Evolutionary conservation across 2,329 filamentous ascomycete genomes (phyloP).

Genomic region (Tolypocladium amazonense): DNA sequence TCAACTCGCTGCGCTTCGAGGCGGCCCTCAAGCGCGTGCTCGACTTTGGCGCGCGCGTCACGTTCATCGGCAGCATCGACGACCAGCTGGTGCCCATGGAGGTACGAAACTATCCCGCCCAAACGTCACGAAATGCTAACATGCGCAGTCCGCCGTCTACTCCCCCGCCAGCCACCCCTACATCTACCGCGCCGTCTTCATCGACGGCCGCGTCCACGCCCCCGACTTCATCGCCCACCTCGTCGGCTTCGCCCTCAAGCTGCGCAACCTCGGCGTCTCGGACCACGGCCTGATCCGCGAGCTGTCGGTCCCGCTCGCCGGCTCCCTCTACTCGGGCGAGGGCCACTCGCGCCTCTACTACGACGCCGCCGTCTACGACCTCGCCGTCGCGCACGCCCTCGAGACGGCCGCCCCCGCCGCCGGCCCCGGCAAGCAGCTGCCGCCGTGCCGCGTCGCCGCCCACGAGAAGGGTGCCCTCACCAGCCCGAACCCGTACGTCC

Average conservation of each 20-base stretch:
- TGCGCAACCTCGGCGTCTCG: conserved; percentile 84
- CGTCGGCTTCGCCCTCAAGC: conserved; percentile 83
- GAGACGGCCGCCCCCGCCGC: conserved; percentile 46
- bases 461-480: conserved; percentile 15
- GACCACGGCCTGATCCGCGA: conserved; percentile 92
- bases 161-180: conserved; percentile 80
- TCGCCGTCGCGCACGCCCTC: conserved; percentile 62
- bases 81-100: conserved; percentile 93
- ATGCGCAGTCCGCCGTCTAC: conserved; percentile 67
- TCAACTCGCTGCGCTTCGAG: conserved; percentile 73
- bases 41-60: conserved; percentile 69
- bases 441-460: neutral
- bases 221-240: conserved; percentile 91
- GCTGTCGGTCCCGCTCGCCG: conserved; percentile 76
- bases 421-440: conserved; percentile 4
- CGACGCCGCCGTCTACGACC: conserved; percentile 73
- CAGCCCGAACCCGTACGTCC: conserved; percentile 71
- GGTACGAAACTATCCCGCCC: conserved; percentile 29
- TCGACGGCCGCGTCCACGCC: conserved; percentile 84
- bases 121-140: conserved; percentile 1
- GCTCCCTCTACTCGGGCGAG: conserved; percentile 82
- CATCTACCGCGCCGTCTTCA: conserved; percentile 90
- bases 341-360: conserved; percentile 92
- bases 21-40: conserved; percentile 64
- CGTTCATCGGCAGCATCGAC: conserved; percentile 89